phyloP scores from a whole-genome alignment of 176 grass and related monocot genomes.

The Oryza meridionalis region DNA sequence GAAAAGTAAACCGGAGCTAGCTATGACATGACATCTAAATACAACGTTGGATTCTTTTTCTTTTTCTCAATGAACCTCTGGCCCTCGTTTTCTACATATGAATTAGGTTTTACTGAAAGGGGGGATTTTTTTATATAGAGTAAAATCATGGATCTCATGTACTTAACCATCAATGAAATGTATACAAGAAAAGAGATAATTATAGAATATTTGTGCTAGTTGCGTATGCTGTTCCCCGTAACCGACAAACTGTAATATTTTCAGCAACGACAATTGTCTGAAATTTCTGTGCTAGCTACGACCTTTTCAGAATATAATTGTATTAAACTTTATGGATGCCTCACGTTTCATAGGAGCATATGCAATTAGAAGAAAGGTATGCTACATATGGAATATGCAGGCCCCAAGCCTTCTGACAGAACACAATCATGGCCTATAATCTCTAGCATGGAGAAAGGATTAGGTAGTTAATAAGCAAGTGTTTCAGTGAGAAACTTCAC shows the following conservation, averaged over 20 bases:
- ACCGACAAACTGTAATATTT: constrained; percentile 27
- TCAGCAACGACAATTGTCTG: constrained; percentile 23
- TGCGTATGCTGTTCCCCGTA: not conserved
- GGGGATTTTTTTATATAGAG: not conserved
- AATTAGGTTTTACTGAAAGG: not conserved
- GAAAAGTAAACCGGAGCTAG: not conserved
- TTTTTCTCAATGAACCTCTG: not conserved
- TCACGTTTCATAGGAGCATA: constrained; percentile 38
- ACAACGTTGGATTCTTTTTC: not conserved
- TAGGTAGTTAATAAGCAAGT: constrained; percentile 38
- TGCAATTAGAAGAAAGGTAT: constrained; percentile 35
- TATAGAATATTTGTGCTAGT: not conserved
- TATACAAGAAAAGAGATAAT: not conserved
- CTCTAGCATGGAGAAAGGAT: constrained; percentile 39
- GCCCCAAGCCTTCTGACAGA: constrained; percentile 37
- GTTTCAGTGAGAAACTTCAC: constrained; percentile 32
- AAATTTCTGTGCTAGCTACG: constrained; percentile 36
- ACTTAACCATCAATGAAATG: not conserved
- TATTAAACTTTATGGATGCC: constrained; percentile 28
- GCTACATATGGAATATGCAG: constrained; percentile 48
- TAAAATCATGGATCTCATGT: not conserved
- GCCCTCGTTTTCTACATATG: not conserved
- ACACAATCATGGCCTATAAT: constrained; percentile 61
- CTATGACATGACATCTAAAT: not conserved
- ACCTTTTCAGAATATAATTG: constrained; percentile 37